phyloP scores from a whole-genome alignment of 2,329 filamentous ascomycete species.

The Trichoderma sp. region DNA sequence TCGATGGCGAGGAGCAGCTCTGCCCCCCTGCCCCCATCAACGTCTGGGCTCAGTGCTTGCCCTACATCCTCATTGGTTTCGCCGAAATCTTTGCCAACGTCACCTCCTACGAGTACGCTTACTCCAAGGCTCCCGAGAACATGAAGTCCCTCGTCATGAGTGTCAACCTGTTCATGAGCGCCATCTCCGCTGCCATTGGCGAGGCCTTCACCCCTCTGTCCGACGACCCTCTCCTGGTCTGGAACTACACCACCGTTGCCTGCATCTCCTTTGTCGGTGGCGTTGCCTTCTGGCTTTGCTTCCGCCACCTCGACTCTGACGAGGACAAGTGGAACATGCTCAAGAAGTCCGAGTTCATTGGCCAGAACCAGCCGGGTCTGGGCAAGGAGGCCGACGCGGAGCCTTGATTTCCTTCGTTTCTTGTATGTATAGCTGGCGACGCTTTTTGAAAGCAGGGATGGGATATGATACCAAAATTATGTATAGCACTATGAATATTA shows the following conservation, averaged over 20 bases:
- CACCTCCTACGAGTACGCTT: conserved; percentile 72
- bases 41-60: conserved; percentile 61
- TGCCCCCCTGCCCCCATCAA: conserved; percentile 64
- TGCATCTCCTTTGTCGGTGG: conserved; percentile 65
- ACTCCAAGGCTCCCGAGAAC: conserved; percentile 75
- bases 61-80: conserved; percentile 55
- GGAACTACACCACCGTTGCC: conserved; percentile 70
- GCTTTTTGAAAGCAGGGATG: not conserved
- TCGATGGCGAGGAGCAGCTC: conserved; percentile 39
- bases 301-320: conserved; percentile 63
- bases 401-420: conserved; percentile 2
- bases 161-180: conserved; percentile 70
- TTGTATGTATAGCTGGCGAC: not conserved
- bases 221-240: conserved; percentile 66
- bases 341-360: conserved; percentile 48
- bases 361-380: conserved; percentile 43
- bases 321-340: conserved; percentile 72
- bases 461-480: conserved; percentile 28
- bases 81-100: conserved; percentile 59
- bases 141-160: conserved; percentile 77
- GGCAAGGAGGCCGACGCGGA: conserved; percentile 33
- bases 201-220: conserved; percentile 66
- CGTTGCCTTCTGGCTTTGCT: conserved; percentile 67
- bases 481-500: conserved; percentile 24
- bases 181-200: conserved; percentile 69